Conservation (phyloP, 176 grass and related monocot genomes). For the Bothriochloa decipiens region DNA sequence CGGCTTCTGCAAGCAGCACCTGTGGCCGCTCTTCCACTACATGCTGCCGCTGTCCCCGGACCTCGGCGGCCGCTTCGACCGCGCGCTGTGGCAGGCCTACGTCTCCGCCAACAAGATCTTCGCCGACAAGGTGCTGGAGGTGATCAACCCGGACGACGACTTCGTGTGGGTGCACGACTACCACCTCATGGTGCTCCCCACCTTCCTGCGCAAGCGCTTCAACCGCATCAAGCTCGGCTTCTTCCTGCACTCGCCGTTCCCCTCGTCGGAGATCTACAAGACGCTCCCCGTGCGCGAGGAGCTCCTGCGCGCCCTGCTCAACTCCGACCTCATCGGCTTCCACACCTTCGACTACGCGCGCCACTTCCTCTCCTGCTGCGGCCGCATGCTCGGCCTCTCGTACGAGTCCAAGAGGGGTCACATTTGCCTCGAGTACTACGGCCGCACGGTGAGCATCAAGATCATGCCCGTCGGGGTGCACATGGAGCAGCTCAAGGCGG, state of each 20-base stretch:
- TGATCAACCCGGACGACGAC: constrained; percentile 94
- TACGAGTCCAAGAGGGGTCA: constrained; percentile 91
- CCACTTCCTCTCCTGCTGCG: constrained; percentile 92
- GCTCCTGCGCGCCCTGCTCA: constrained; percentile 79
- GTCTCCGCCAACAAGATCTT: constrained; percentile 97
- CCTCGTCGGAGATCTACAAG: constrained; percentile 94
- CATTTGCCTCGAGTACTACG: constrained; percentile 91
- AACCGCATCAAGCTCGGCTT: constrained; percentile 90
- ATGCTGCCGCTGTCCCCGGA: constrained; percentile 92
- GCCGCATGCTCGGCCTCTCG: constrained; percentile 78
- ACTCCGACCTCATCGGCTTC: constrained; percentile 94
- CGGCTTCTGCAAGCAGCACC: constrained; percentile 99
- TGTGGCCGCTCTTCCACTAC: constrained; percentile 98
- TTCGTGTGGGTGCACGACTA: constrained; percentile 99
- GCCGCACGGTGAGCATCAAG: constrained; percentile 92
- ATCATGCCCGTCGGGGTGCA: constrained; percentile 86
- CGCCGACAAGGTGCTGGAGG: constrained; percentile 90
- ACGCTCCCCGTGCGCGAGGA: constrained; percentile 88
- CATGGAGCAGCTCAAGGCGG: constrained; percentile 70
- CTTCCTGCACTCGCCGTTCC: constrained; percentile 92
- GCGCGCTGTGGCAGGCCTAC: constrained; percentile 83
- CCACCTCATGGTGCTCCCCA: constrained; percentile 96
- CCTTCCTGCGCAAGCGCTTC: constrained; percentile 90
- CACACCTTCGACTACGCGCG: constrained; percentile 98
- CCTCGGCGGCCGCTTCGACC: constrained; percentile 91